phyloP scores from a whole-genome alignment of 805 yeast species.

The Zygoascus tannicola region DNA sequence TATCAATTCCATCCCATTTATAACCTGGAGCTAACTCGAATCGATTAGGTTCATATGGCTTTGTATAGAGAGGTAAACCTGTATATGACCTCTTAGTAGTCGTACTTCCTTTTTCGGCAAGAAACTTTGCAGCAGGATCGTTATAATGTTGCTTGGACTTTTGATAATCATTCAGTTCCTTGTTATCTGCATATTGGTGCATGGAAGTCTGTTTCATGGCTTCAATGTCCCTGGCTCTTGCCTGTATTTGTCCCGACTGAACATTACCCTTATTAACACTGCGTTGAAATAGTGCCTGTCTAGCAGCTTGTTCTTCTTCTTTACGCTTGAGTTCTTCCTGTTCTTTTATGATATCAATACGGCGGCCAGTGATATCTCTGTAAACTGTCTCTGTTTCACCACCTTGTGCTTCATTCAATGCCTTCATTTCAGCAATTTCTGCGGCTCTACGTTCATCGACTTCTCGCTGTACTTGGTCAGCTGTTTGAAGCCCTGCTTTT shows the following conservation, averaged over 20 bases:
- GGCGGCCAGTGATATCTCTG: conserved; percentile 55
- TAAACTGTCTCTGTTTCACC: conserved; percentile 36
- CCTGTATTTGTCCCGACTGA: conserved; percentile 19
- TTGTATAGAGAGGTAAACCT: conserved; percentile 51
- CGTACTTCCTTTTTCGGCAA: conserved; percentile 10
- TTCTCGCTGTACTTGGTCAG: conserved; percentile 34
- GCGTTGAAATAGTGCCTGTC: conserved; percentile 11
- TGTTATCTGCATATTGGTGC: conserved; percentile 30
- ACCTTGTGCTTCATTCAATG: conserved; percentile 44
- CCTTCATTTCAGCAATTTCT: conserved; percentile 19
- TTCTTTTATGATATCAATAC: conserved; percentile 34
- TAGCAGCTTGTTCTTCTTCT: conserved; percentile 20
- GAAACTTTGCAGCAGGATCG: conserved; percentile 55
- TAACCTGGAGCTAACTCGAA: conserved; percentile 70
- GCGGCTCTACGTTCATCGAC: conserved; percentile 26
- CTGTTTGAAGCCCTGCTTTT: conserved; percentile 40
- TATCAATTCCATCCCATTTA: conserved; percentile 87
- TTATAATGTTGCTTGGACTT: conserved; percentile 36
- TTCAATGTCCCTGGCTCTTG: conserved; percentile 26
- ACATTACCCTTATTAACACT: conserved; percentile 16
- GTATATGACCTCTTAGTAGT: conserved; percentile 10
- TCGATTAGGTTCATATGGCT: conserved; percentile 55
- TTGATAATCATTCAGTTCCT: conserved; percentile 30
- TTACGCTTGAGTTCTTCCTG: conserved; percentile 18
- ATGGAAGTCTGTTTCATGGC: conserved; percentile 19